Evolutionary conservation across 1,139 yeast species (phyloP), one percentile per base, ranked within the genome.

Genomic region (Sugiyamaella novakii): DNA sequence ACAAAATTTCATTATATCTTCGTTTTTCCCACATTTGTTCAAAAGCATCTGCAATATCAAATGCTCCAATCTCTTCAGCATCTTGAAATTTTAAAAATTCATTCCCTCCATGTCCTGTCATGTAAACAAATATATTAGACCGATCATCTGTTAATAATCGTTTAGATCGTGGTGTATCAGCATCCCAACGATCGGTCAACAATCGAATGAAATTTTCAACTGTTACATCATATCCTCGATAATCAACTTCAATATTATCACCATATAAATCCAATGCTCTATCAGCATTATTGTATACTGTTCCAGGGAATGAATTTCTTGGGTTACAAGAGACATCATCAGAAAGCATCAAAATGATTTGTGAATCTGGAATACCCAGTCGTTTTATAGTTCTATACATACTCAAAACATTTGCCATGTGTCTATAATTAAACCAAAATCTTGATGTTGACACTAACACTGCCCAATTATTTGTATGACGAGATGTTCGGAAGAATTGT

Each of bases 21-120:
- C 86, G 85, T 78, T 91, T 91, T 65, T 92, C 96, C 71, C 87
- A 81, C 98, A 92, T 92, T 67, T 94, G 98, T 45, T 81, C 95
- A 71, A 92, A 88, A 1, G 98, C 98, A 69, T 92, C 96, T 0
- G 98, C 98, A 56, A 92, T 79, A 68, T 92, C 99, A 70, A 87
- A 84, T 11, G 96, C 84, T 1, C 96, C 91, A 51, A 92, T 89
- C 65, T 92, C 98, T 67, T 94, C 98, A 2, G 98, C 97, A 65
- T 92, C 99, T 69, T 92, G 99, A 68, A 92, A 92, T 69, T 92
- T 92, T 60, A 94, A 77, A 67, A 92, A 92, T 68, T 92, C 98
- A 62, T 91, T 89, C 47, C 99, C 99, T 12, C 99, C 99, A 68
- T 92, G 99, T 12, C 99, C 99, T 0, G 98, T 94, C 82, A 92